Conservation (phyloP, 768 basidiomycete genomes). For the Psilocybe subaeruginosa region DNA sequence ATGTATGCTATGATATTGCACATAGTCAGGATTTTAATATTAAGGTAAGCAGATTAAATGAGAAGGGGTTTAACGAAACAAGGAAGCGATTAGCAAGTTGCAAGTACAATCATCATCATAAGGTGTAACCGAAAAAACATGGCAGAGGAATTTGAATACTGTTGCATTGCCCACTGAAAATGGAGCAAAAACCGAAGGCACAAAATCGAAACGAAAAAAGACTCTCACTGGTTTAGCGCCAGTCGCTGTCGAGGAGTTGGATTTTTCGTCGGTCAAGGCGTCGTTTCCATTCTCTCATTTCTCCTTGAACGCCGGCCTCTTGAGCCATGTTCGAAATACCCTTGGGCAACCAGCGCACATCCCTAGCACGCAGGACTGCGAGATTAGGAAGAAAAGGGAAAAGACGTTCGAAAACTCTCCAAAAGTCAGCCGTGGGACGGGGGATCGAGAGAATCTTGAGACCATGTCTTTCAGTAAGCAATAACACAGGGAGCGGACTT, state of each 20-base stretch:
- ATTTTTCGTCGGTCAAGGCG: conserved; percentile 61
- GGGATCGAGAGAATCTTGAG: conserved; percentile 76
- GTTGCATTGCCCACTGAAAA: neutral
- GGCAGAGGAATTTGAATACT: no score
- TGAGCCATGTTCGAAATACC: conserved; percentile 69
- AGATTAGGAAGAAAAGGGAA: conserved; percentile 62
- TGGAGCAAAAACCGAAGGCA: neutral
- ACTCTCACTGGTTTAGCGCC: conserved; percentile 49
- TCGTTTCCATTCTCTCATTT: conserved; percentile 75
- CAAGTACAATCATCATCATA: no score
- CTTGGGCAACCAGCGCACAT: conserved; percentile 72
- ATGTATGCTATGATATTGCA: no score
- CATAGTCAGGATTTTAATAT: no score
- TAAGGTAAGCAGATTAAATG: no score
- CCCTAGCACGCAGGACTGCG: conserved; percentile 59
- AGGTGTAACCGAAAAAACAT: neutral
- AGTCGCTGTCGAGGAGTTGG: conserved; percentile 70
- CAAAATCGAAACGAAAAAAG: no score
- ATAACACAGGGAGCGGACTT: conserved; percentile 60
- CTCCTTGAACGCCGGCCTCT: conserved; percentile 79
- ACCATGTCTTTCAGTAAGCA: conserved; percentile 36
- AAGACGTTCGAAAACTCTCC: conserved; percentile 54
- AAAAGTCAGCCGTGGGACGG: conserved; percentile 65
- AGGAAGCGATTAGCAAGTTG: no score
- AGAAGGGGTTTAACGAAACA: no score